Conservation (phyloP, 2,329 filamentous ascomycete species). For the Colletotrichum orchidophilum region DNA sequence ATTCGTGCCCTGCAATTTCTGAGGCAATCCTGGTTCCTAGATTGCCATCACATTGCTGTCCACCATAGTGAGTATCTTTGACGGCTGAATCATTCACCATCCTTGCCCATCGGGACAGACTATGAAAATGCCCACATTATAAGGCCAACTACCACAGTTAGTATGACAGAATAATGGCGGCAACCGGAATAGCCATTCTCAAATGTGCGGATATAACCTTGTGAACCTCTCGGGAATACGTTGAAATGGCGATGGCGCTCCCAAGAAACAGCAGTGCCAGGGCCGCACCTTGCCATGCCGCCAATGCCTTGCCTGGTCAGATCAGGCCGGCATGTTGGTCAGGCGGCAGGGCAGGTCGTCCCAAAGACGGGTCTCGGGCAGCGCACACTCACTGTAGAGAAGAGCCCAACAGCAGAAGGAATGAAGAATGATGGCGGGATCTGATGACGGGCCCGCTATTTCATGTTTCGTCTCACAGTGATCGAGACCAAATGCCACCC, state of each 20-base stretch:
- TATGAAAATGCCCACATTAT: too few species aligned
- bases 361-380: constrained; percentile 20
- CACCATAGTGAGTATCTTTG: not conserved
- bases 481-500: constrained; percentile 20
- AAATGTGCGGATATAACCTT: not conserved
- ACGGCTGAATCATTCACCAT: not conserved
- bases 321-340: constrained; percentile 1
- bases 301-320: not conserved
- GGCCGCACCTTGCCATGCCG: not conserved
- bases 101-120: too few species aligned
- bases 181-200: not conserved
- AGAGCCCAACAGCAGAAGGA: constrained; percentile 6
- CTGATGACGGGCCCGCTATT: constrained; percentile 16
- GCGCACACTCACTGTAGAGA: not conserved
- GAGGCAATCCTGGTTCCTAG: not conserved
- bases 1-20: not conserved
- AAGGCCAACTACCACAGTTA: not conserved
- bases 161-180: not conserved
- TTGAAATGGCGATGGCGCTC: not conserved
- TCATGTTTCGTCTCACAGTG: constrained; percentile 25
- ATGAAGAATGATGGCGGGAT: constrained; percentile 10
- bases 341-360: not conserved
- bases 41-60: not conserved
- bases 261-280: not conserved
- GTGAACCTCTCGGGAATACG: not conserved